phyloP scores from a whole-genome alignment of 2,329 filamentous ascomycete species.

The Cladophialophora bantiana region DNA sequence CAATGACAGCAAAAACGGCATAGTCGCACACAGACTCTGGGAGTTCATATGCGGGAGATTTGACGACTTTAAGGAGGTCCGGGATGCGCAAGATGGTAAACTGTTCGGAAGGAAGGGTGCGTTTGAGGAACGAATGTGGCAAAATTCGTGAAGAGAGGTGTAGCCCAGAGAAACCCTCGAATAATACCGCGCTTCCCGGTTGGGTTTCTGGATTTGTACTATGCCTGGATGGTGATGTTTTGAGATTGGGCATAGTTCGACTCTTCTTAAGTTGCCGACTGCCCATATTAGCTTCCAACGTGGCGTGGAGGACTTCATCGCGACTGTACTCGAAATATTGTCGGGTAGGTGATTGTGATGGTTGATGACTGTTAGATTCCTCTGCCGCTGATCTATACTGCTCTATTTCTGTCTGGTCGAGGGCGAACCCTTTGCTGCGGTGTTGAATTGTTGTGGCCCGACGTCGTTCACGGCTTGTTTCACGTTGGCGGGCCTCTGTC shows the following conservation, averaged over 20 bases:
- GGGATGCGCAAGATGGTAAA: slow-evolving; percentile 71
- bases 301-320: slow-evolving; percentile 62
- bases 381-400: slow-evolving; percentile 49
- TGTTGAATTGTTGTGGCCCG: slow-evolving; percentile 48
- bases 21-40: slow-evolving; percentile 86
- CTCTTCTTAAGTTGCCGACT: slow-evolving; percentile 29
- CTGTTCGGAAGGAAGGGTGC: slow-evolving; percentile 79
- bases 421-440: slow-evolving; percentile 52
- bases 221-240: slow-evolving; percentile 21
- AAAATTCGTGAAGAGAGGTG: slow-evolving; percentile 85
- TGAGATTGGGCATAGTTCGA: slow-evolving; percentile 26
- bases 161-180: slow-evolving; percentile 84
- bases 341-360: slow-evolving; percentile 55
- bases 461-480: slow-evolving; percentile 49
- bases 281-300: slow-evolving; percentile 40
- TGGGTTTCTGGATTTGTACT: not conserved
- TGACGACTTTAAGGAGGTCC: slow-evolving; percentile 80
- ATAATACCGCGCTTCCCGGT: slow-evolving; percentile 65
- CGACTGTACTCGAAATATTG: slow-evolving; percentile 65
- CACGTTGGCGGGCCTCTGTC: slow-evolving; percentile 66
- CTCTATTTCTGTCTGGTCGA: slow-evolving; percentile 54
- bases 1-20: slow-evolving; percentile 86
- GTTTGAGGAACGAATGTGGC: slow-evolving; percentile 78
- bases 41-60: slow-evolving; percentile 79
- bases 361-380: slow-evolving; percentile 40